phyloP scores from a whole-genome alignment of 2,329 filamentous ascomycete species.

The Aspergillus melleus region DNA sequence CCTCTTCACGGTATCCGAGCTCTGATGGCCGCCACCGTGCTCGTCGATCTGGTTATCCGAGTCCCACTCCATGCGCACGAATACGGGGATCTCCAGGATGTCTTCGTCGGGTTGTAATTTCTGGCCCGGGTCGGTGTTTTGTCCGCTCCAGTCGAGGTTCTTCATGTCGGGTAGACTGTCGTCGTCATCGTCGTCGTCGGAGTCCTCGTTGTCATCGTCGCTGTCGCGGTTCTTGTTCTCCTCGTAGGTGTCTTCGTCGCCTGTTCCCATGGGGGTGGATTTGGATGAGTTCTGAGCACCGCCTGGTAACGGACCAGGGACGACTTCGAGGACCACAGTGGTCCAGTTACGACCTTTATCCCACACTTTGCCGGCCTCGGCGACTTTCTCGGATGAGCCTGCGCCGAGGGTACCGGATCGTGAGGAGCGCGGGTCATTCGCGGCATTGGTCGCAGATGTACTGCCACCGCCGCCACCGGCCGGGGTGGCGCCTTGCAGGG shows the following conservation, averaged over 20 bases:
- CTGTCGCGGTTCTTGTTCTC: constrained; percentile 28
- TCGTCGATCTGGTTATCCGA: constrained; percentile 54
- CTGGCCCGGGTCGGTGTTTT: constrained; percentile 12
- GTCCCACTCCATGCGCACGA: constrained; percentile 90
- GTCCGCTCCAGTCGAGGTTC: constrained; percentile 29
- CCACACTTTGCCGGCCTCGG: constrained; percentile 95
- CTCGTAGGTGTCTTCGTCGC: neutral
- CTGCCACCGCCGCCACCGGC: constrained; percentile 37
- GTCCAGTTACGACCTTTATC: constrained; percentile 93
- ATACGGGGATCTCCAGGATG: constrained; percentile 86
- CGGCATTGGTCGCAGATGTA: constrained; percentile 42
- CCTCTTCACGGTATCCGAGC: constrained; percentile 70
- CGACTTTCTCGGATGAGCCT: constrained; percentile 49
- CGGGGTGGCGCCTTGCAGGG: constrained; percentile 58
- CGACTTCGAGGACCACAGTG: constrained; percentile 86
- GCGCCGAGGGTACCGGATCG: constrained; percentile 40
- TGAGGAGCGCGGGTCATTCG: constrained; percentile 40
- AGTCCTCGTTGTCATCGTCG: constrained; percentile 32
- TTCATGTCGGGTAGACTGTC: constrained; percentile 24
- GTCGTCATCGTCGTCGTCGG: constrained; percentile 24
- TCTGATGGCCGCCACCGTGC: constrained; percentile 47
- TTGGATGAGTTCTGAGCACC: constrained; percentile 28
- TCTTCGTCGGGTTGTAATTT: constrained; percentile 56
- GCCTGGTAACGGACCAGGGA: constrained; percentile 55
- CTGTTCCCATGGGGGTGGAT: constrained; percentile 21